Conservation (phyloP, 495 filamentous ascomycete species). For the Penicillium maclennaniae region DNA sequence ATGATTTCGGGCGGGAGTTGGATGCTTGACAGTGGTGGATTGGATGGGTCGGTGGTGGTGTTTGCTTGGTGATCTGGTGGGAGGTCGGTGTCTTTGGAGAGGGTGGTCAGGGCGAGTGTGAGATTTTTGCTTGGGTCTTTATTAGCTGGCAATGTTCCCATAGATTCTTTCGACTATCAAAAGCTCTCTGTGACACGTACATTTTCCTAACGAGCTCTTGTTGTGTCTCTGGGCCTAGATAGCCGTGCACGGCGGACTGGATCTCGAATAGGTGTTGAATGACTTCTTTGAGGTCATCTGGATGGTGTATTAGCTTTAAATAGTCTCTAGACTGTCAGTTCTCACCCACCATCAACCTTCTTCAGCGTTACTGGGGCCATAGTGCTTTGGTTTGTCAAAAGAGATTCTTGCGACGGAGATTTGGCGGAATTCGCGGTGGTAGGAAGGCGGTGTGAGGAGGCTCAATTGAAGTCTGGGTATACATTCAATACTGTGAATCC, state of each 20-base stretch:
- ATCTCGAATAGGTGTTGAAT: conserved; percentile 88
- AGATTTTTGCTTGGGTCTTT: conserved; percentile 37
- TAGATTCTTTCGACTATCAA: neutral
- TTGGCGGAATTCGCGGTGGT: conserved; percentile 8
- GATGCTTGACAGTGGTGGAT: conserved; percentile 43
- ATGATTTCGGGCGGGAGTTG: conserved; percentile 85
- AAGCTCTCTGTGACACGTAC: conserved; percentile 33
- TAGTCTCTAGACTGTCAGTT: too few species aligned
- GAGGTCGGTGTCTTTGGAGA: conserved; percentile 38
- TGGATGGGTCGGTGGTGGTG: conserved; percentile 42
- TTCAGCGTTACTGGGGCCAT: conserved; percentile 48
- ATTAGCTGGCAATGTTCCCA: neutral
- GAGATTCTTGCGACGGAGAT: neutral
- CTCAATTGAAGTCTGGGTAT: neutral
- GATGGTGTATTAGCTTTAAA: conserved; percentile 5
- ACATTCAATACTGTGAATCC: neutral
- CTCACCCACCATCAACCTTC: conserved; percentile 47
- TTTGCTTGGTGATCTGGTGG: conserved; percentile 31
- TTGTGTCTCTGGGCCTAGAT: conserved; percentile 57
- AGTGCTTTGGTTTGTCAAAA: neutral
- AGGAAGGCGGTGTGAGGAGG: conserved; percentile 20
- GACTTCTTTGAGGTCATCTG: conserved; percentile 50
- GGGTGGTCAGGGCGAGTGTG: conserved; percentile 35
- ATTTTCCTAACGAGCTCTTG: conserved; percentile 60
- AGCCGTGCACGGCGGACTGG: conserved; percentile 69